Evolutionary conservation across 2,329 filamentous ascomycete species (phyloP), one percentile per base, ranked within the genome.

Genomic region (Cladosporium austrohemisphaericum): DNA sequence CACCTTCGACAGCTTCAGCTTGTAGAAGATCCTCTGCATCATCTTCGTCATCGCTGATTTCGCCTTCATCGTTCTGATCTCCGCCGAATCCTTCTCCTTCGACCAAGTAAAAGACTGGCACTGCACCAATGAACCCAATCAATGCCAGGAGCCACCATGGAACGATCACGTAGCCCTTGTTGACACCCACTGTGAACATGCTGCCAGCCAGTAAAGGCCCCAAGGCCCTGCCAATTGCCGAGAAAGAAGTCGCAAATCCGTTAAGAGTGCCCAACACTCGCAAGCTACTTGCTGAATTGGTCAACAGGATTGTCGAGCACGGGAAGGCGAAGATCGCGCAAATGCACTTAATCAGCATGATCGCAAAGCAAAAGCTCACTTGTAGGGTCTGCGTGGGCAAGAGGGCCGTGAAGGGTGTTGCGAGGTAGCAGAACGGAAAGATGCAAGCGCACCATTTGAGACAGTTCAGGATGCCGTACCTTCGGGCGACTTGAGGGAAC

Each of bases 271-370:
- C 91, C 4, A 97, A 77, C 8, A 95, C 80, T 35, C 78, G 74
- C 13, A 95, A 72, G 48, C 85, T 90, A 1, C 76, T 70, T 4
- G 89, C 89, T 8, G 85, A 88, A 69, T 96, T 96, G 22, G 91
- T 96, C 29, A 97, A 78, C 40, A 97, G 75, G 58, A 97, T 96
- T 5, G 88, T 95, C 20, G 80, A 85, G 61, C 88, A 93, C 0
- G 93, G 92, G 65, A 96, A 96, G 1, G 86, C 86, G 61, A 96
- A 85, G 55, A 94, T 93, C 52, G 84, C 82, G 31, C 79, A 80
- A 48, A 86, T 77, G 8, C 85, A 84, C 66, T 95, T 94, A 60
- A 84, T 58, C 33, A 88, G 68, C 74, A 96, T 83, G 29, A 94
- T 71, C 0, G 69, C 51, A 49, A 90, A 76, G 41, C 95, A 73